phyloP scores from a whole-genome alignment of 2,329 filamentous ascomycete genomes.

The Penicillium sp. region DNA sequence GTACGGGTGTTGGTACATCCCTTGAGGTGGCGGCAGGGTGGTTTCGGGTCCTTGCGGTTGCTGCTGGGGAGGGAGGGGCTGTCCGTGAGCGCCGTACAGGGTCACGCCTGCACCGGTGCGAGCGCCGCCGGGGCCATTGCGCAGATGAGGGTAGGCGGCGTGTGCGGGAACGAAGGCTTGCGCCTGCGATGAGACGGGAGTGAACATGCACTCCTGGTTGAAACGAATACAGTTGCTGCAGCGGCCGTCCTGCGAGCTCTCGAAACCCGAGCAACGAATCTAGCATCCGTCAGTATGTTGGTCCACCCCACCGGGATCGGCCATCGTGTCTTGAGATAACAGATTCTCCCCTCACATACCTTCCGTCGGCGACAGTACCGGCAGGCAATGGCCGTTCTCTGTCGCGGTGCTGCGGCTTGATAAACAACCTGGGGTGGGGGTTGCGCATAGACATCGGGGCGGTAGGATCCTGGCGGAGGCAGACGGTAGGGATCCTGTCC shows the following conservation, averaged over 20 bases:
- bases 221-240: constrained; percentile 72
- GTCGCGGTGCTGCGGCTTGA: constrained; percentile 48
- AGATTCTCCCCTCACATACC: constrained; percentile 34
- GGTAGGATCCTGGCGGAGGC: constrained; percentile 44
- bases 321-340: not conserved
- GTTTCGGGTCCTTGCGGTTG: constrained; percentile 38
- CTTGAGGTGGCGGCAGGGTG: constrained; percentile 41
- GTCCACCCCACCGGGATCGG: constrained; percentile 2
- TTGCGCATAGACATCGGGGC: constrained; percentile 42
- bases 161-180: constrained; percentile 73
- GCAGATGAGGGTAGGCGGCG: constrained; percentile 59
- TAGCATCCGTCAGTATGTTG: constrained; percentile 31
- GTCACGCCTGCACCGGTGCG: constrained; percentile 39
- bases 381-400: constrained; percentile 53
- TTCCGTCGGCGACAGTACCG: constrained; percentile 53
- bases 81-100: constrained; percentile 52
- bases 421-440: constrained; percentile 41
- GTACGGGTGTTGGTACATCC: constrained; percentile 42
- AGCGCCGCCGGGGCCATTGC: constrained; percentile 37
- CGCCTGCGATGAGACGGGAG: constrained; percentile 69
- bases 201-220: constrained; percentile 75
- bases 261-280: constrained; percentile 75
- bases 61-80: constrained; percentile 48
- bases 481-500: constrained; percentile 46
- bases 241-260: constrained; percentile 67